Base-by-base conservation (phyloP, 345 rosid genomes). In the Euclidium syriacum region DNA sequence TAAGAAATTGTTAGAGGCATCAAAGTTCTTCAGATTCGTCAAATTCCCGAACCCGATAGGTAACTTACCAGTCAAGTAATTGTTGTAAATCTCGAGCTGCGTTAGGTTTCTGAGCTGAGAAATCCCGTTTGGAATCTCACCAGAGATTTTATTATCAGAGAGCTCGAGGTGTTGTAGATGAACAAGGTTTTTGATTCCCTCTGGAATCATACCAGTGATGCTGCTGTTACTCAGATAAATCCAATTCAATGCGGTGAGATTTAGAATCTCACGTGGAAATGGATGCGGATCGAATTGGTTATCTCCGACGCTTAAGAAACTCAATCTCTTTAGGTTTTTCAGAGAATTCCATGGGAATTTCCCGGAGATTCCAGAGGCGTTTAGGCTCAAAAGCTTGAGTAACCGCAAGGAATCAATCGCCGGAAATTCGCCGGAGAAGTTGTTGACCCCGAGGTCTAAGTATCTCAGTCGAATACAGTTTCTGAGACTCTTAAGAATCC, bases 11-110 rank as follows among this genome's bases (percentile, higher is more conserved):
- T 44, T 38, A 2, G 98, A 91, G 0, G 77, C 90, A 11, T 91
- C 98, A 0, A 91, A 83, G 16, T 71, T 49, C 65, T 47, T 62
- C 5, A 91, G 68, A 24, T 23, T 55, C 8, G 81, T 77, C 8
- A 90, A 81, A 67, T 82, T 81, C 14, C 94, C 26, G 10, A 91
- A 72, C 41, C 94, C 89, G 0, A 10, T 26, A 0, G 98, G 98
- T 39, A 91, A 30, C 63, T 70, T 82, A 19, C 96, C 96, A 0
- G 81, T 73, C 58, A 91, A 71, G 70, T 56, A 64, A 66, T 85
- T 87, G 62, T 60, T 72, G 76, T 87, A 91, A 57, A 91, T 77
- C 87, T 87, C 91, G 34, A 91, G 82, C 61, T 85, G 97, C 71
- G 33, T 1, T 4, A 91, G 84, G 60, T 67, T 71, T 56, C 10